These are phyloP conservation scores for Rutstroemia sydowiana DNA, from an alignment of 2,329 filamentous ascomycete species.

Conservation along the genomic window DNA sequence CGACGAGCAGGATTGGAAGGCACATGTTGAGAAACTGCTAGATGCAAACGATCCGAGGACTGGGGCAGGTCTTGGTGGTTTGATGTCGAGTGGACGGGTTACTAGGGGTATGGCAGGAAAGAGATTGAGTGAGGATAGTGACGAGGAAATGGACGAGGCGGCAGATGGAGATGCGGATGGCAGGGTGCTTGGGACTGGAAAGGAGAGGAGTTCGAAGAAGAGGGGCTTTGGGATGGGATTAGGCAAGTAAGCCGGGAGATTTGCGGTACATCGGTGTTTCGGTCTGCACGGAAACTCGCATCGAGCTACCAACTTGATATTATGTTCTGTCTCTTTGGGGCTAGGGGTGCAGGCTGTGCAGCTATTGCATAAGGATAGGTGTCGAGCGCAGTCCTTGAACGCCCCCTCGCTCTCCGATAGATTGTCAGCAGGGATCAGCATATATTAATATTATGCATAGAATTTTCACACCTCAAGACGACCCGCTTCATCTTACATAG, in stretches of 20 bases:
- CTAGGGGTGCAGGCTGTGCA: neutral
- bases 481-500: neutral
- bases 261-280: no score
- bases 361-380: neutral
- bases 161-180: slow-evolving; percentile 33
- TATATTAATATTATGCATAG: neutral
- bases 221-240: slow-evolving; percentile 28
- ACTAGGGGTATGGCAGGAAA: slow-evolving; percentile 30
- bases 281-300: neutral
- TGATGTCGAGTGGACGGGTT: slow-evolving; percentile 10
- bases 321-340: neutral
- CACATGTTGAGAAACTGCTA: slow-evolving; percentile 23
- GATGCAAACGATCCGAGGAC: slow-evolving; percentile 15
- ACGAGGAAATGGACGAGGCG: slow-evolving; percentile 2
- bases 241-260: slow-evolving; percentile 3
- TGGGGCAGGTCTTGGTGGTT: neutral
- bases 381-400: neutral
- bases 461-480: neutral
- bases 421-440: neutral
- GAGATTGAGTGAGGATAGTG: slow-evolving; percentile 39
- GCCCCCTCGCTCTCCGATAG: neutral
- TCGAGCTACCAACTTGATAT: neutral
- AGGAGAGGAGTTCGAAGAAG: slow-evolving; percentile 48
- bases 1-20: slow-evolving; percentile 28
- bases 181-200: slow-evolving; percentile 22